Percentiles rank a stretch among this genome's conserved stretches.
Evolutionary conservation across 2,329 filamentous ascomycete species (phyloP).

Genomic region (Sporothrix mexicana): DNA sequence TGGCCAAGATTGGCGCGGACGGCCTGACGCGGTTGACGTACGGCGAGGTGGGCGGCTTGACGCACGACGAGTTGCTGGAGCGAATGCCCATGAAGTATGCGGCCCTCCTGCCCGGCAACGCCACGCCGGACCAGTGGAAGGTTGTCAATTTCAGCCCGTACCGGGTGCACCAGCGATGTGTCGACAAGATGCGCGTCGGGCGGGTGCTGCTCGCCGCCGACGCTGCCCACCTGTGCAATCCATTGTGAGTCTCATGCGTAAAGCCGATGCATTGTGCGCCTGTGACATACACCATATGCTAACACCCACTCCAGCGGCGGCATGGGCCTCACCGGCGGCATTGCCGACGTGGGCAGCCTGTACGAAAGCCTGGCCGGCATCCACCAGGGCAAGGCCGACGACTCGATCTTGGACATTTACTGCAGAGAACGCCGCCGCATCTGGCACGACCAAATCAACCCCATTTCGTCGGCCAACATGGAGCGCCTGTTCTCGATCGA

Average conservation of each 20-base stretch:
- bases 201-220: constrained; percentile 63
- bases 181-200: constrained; percentile 56
- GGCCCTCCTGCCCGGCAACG: constrained; percentile 62
- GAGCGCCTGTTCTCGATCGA: constrained; percentile 37
- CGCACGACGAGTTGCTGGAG: constrained; percentile 57
- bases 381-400: constrained; percentile 47
- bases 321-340: constrained; percentile 56
- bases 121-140: constrained; percentile 62
- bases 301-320: constrained; percentile 46
- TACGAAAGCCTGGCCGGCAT: constrained; percentile 55
- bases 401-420: constrained; percentile 52
- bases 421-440: constrained; percentile 48
- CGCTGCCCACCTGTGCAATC: constrained; percentile 63
- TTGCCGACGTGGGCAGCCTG: constrained; percentile 56
- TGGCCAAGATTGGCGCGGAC: constrained; percentile 62
- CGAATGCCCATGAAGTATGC: constrained; percentile 62
- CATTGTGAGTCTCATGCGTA: constrained; percentile 47
- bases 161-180: constrained; percentile 53
- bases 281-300: background rate
- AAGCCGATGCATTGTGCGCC: background rate
- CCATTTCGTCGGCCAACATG: constrained; percentile 39
- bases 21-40: constrained; percentile 69
- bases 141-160: constrained; percentile 65
- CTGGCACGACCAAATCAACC: constrained; percentile 42
- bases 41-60: constrained; percentile 60